Base-by-base conservation (phyloP, 768 basidiomycete genomes). In the Punctularia strigosozonata region DNA sequence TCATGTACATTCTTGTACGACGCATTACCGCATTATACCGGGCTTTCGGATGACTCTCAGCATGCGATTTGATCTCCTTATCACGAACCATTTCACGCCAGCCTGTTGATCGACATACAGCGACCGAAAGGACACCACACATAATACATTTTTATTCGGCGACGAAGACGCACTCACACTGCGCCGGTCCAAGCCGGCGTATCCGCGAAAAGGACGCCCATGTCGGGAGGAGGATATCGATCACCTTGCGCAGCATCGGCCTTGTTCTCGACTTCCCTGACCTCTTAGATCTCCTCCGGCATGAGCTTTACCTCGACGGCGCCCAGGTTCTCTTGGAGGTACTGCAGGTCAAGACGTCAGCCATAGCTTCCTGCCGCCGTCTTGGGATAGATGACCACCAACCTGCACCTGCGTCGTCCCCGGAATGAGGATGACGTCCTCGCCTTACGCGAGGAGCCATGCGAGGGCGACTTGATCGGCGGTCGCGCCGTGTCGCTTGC, bases 381-480 rank as follows among this genome's bases (percentile, higher is more conserved):
- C 25, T 31, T 18, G 6, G 23, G 2, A 28, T 18, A 17, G 28
- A 19, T 8, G 14, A 20, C 10, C 8, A 37, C 43, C 28, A 12
- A 55, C 53, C 26, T 42, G 28, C 31, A 54, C 33, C 7, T 24
- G 31, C 13, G 32, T 46, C 1, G 45, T 46, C 5, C 59, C 58
- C 1, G 55, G 41, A 28, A 51, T 49, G 14, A 54, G 55, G 35
- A 60, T 52, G 41, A 60, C 32, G 38, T 56, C 50, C 14, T 43
- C 38, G 13, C 55, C 50, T 39, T 58, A 50, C 2, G 48, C 50
- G 2, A 59, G 45, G 3, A 59, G 34, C 51, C 53, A 50, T 1
- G 50, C 51, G 24, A 63, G 44, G 36, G 59, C 49, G 13, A 63
- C 44, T 41, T 66, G 62, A 4, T 56, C 53, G 0, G 58, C 38